Conservation (phyloP, 2,329 filamentous ascomycete species). For the Chrysosphaeria jannelii region DNA sequence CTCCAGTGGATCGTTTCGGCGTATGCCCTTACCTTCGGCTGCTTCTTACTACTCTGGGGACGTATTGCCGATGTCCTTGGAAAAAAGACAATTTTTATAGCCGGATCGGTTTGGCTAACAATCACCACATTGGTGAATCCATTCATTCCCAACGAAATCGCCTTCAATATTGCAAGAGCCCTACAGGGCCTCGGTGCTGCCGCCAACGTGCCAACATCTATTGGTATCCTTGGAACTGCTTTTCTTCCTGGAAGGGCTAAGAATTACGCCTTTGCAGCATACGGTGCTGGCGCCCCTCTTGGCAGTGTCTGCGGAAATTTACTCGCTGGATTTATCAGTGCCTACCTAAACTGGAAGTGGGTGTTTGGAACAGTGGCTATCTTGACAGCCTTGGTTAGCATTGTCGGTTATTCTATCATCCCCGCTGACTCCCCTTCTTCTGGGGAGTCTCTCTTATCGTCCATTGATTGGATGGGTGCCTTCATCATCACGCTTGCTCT, state of each 20-base stretch:
- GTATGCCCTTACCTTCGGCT: conserved; percentile 34
- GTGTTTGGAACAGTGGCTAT: conserved; percentile 35
- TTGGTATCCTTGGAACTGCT: conserved; percentile 36
- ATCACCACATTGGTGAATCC: conserved; percentile 26
- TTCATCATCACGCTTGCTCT: conserved; percentile 29
- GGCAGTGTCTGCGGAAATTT: conserved; percentile 35
- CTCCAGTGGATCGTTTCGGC: conserved; percentile 37
- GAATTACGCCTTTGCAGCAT: conserved; percentile 38
- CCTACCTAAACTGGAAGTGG: conserved; percentile 34
- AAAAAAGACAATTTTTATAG: conserved; percentile 32
- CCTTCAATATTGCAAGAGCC: conserved; percentile 33
- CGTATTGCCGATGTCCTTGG: conserved; percentile 36
- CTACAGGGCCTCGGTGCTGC: conserved; percentile 37
- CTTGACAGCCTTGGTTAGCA: conserved; percentile 23
- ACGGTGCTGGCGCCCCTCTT: conserved; percentile 31
- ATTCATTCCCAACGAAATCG: conserved; percentile 34
- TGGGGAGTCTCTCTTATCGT: neutral
- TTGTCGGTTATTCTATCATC: conserved; percentile 26
- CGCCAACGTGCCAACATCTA: conserved; percentile 38
- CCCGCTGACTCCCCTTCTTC: conserved; percentile 11
- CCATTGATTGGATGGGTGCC: conserved; percentile 36
- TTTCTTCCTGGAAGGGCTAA: conserved; percentile 38
- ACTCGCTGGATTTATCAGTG: conserved; percentile 28
- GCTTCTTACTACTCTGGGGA: conserved; percentile 36
- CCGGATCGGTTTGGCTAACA: conserved; percentile 31